Percentiles rank a stretch among this genome's conserved stretches.
Evolutionary conservation across 805 yeast genomes (phyloP).

Genomic region (Starmerella potacharoeniae): DNA sequence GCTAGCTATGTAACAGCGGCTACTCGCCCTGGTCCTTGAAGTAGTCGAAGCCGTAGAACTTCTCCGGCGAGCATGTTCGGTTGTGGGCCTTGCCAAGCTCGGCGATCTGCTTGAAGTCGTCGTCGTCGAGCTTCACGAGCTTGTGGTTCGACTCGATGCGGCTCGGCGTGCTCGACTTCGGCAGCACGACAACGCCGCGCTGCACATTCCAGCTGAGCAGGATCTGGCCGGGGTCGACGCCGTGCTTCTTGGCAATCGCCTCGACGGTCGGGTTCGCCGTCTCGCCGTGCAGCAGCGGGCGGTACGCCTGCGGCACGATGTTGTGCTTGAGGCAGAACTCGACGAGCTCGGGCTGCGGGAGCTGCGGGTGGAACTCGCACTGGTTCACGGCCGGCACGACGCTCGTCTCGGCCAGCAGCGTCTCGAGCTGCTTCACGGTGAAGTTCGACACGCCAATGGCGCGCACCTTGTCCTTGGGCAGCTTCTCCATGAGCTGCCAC

Average conservation of each 20-base stretch:
- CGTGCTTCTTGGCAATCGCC: constrained; percentile 47
- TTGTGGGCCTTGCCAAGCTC: constrained; percentile 22
- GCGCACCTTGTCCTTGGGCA: constrained; percentile 39
- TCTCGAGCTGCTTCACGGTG: constrained; percentile 40
- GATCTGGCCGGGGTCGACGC: constrained; percentile 44
- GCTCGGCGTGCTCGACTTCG: constrained; percentile 59
- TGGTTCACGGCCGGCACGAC: constrained; percentile 60
- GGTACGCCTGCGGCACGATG: constrained; percentile 57
- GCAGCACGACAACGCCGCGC: constrained; percentile 50
- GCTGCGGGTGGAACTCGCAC: constrained; percentile 61
- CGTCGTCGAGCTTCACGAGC: constrained; percentile 32
- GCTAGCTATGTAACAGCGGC: too few species aligned
- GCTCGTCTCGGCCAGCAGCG: constrained; percentile 36
- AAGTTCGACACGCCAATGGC: constrained; percentile 69
- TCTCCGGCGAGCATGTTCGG: constrained; percentile 10
- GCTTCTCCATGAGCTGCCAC: constrained; percentile 48
- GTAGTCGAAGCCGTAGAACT: constrained; percentile 15
- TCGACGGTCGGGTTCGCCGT: constrained; percentile 38
- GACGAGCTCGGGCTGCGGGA: constrained; percentile 52
- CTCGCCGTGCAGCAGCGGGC: constrained; percentile 57
- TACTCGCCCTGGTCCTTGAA: constrained; percentile 1
- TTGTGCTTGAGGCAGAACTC: constrained; percentile 42
- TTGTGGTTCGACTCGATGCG: constrained; percentile 41
- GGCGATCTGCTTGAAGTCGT: constrained; percentile 32
- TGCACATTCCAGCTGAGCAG: constrained; percentile 52